Conservation (phyloP, 1,284 basidiomycete genomes). For the Coriolopsis trogii region DNA sequence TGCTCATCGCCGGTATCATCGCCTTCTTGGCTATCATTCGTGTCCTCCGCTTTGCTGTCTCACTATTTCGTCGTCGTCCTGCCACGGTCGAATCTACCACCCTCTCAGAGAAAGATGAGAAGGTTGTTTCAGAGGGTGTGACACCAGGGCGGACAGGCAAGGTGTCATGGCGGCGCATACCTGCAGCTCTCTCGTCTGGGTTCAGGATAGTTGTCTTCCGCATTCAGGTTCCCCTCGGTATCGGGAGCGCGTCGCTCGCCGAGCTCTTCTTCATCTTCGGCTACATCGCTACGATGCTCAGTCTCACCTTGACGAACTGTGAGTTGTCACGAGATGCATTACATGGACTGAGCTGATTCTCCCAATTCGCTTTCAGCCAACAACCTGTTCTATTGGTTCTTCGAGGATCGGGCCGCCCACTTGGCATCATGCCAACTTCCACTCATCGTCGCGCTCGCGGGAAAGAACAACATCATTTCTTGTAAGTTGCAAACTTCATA, state of each 20-base stretch:
- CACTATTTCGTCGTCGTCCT: conserved; percentile 13
- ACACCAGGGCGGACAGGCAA: conserved; percentile 25
- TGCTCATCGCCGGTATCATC: conserved; percentile 42
- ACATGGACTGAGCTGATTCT: neutral
- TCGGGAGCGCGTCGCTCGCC: conserved; percentile 38
- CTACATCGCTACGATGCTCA: conserved; percentile 45
- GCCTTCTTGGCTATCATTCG: conserved; percentile 41
- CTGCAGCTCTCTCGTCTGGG: conserved; percentile 37
- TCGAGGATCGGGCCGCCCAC: conserved; percentile 42
- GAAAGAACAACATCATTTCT: conserved; percentile 51
- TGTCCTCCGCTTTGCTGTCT: conserved; percentile 28
- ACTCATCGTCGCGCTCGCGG: conserved; percentile 47
- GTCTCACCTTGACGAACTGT: conserved; percentile 48
- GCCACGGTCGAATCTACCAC: neutral
- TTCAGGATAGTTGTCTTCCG: conserved; percentile 49
- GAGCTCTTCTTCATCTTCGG: conserved; percentile 46
- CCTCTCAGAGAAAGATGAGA: conserved; percentile 21
- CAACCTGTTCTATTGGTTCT: conserved; percentile 34
- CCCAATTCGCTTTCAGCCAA: conserved; percentile 22
- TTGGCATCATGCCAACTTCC: conserved; percentile 46
- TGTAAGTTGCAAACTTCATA: conserved; percentile 29
- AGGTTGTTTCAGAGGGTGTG: conserved; percentile 22
- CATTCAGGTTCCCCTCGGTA: conserved; percentile 43
- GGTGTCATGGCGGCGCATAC: conserved; percentile 36
- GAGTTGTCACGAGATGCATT: conserved; percentile 21